These are phyloP conservation scores for Saprolegnia diclina DNA, from an alignment of 352 stramenopile genomes.

Conservation along the genomic window DNA sequence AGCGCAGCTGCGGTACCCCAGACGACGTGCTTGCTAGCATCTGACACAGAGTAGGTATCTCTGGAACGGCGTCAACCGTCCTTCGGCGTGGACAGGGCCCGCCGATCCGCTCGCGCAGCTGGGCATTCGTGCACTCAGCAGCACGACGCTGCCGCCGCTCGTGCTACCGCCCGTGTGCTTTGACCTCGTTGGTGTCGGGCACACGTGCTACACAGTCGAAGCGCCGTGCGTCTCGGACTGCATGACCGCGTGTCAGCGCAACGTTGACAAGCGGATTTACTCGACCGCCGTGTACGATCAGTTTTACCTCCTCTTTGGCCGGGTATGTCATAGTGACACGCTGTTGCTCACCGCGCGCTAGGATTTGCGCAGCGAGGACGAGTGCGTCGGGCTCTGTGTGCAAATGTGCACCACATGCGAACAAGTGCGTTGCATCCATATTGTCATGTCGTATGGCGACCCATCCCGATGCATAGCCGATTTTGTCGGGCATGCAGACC, in stretches of 20 bases:
- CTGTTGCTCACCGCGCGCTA: conserved; percentile 27
- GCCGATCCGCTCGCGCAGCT: conserved; percentile 58
- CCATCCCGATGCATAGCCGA: background rate
- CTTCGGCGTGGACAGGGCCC: conserved; percentile 41
- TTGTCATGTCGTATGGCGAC: background rate
- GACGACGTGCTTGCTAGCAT: background rate
- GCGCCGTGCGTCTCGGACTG: conserved; percentile 56
- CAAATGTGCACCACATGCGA: conserved; percentile 63
- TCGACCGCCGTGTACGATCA: conserved; percentile 36
- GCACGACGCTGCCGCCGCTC: conserved; percentile 35
- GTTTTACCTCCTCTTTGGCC: conserved; percentile 62
- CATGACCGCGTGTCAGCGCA: conserved; percentile 40
- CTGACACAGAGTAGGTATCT: conserved; percentile 22
- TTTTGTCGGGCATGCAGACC: conserved; percentile 1
- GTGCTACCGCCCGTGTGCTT: conserved; percentile 39
- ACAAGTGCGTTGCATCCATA: background rate
- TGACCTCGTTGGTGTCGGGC: conserved; percentile 48
- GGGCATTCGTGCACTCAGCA: conserved; percentile 37
- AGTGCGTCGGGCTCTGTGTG: conserved; percentile 59
- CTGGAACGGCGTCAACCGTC: conserved; percentile 62
- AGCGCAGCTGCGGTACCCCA: conserved; percentile 35
- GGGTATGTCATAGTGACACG: background rate
- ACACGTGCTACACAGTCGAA: conserved; percentile 55
- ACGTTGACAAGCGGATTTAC: conserved; percentile 46
- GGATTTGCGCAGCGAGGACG: conserved; percentile 56